phyloP scores from a whole-genome alignment of 768 basidiomycete species.

The Pleurotus sapidus region DNA sequence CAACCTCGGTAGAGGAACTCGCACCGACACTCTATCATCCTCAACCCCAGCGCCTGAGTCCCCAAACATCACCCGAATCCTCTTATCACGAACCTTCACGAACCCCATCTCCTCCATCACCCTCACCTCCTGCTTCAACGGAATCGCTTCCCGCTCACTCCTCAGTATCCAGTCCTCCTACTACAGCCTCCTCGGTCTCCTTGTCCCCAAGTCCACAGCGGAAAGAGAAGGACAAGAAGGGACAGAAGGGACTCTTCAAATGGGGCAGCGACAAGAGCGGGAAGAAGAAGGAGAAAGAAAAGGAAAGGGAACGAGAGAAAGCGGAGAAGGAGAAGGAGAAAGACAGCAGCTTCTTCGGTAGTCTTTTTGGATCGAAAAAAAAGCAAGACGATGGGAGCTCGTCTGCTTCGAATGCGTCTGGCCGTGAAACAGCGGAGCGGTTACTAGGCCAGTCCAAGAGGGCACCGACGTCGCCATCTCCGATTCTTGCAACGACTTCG shows the following conservation, averaged over 20 bases:
- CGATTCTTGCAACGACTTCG: conserved; percentile 31
- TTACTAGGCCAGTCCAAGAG: conserved; percentile 79
- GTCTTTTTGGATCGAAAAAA: conserved; percentile 89
- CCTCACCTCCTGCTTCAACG: conserved; percentile 12
- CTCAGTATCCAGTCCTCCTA: conserved; percentile 19
- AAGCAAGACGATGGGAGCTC: conserved; percentile 61
- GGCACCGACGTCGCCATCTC: conserved; percentile 55
- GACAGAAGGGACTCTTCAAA: conserved; percentile 36
- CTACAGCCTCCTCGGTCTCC: conserved; percentile 28
- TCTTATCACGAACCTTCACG: conserved; percentile 23
- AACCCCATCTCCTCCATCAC: conserved; percentile 20
- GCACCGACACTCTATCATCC: conserved; percentile 61
- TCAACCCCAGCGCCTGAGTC: conserved; percentile 55
- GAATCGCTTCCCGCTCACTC: conserved; percentile 20
- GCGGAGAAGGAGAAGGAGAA: conserved; percentile 65
- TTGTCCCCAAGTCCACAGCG: conserved; percentile 35
- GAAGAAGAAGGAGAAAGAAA: conserved; percentile 33
- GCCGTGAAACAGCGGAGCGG: conserved; percentile 84
- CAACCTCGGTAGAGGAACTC: conserved; percentile 30
- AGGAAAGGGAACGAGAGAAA: conserved; percentile 42
- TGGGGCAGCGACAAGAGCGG: conserved; percentile 53
- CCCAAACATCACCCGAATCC: conserved; percentile 32
- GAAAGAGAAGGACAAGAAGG: conserved; percentile 73
- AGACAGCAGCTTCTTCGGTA: conserved; percentile 88
- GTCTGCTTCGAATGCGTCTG: conserved; percentile 43